A percentile compares a stretch with the other conserved stretches of the same genome.
Conservation (phyloP, 208 protist species). For the Porcisia hertigi region DNA sequence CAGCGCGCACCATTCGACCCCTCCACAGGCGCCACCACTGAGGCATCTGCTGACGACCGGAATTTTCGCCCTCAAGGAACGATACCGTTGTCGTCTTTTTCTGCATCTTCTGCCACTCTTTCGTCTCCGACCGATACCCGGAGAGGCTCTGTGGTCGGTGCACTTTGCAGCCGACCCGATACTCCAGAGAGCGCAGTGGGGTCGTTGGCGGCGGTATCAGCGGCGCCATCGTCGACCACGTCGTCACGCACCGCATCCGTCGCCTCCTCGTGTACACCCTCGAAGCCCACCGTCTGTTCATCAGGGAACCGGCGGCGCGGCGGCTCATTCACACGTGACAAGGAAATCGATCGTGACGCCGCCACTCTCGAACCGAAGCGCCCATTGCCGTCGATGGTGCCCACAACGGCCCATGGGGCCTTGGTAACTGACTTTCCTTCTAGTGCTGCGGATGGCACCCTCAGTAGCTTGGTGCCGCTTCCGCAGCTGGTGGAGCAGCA, state of each 20-base stretch:
- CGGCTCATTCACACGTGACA: background rate
- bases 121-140: background rate
- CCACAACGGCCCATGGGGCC: background rate
- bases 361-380: background rate
- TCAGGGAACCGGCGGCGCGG: background rate
- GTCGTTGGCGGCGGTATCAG: background rate
- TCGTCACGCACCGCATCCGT: background rate
- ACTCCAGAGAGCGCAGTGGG: background rate
- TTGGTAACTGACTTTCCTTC: background rate
- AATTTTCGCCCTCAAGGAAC: background rate
- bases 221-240: background rate
- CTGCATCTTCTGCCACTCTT: background rate
- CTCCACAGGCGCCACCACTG: background rate
- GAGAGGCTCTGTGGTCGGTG: background rate
- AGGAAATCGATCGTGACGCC: background rate
- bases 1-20: background rate
- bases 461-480: conserved; percentile 8
- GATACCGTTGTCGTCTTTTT: background rate
- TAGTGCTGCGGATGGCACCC: background rate
- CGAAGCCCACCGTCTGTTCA: background rate
- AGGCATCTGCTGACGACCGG: background rate
- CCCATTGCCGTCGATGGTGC: background rate
- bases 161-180: background rate
- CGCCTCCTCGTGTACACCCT: conserved; percentile 5
- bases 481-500: conserved; percentile 37